These are phyloP conservation scores for Wickerhamiella slavikovae DNA, from an alignment of 805 yeast species.

Conservation along the genomic window DNA sequence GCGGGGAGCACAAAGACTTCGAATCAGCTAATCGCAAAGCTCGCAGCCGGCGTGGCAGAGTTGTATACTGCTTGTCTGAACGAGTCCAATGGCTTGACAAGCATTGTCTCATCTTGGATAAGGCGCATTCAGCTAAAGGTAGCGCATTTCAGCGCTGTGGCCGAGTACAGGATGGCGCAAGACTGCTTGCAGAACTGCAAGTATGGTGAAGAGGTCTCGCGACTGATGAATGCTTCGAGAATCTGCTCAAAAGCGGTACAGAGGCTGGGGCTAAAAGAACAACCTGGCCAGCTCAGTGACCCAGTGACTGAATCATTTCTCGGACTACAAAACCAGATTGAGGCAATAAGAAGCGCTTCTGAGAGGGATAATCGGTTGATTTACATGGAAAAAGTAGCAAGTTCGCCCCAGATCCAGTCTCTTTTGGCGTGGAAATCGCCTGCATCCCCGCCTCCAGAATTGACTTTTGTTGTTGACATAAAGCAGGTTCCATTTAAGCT, in stretches of 20 bases:
- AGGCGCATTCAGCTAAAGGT: slow-evolving; percentile 38
- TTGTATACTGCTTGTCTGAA: slow-evolving; percentile 30
- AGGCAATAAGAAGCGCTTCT: slow-evolving; percentile 28
- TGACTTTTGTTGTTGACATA: no score
- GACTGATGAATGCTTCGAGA: slow-evolving; percentile 23
- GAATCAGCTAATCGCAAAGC: slow-evolving; percentile 36
- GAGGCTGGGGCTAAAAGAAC: no score
- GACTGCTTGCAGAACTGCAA: slow-evolving; percentile 26
- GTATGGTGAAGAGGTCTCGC: slow-evolving; percentile 55
- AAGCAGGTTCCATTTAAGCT: slow-evolving; percentile 22
- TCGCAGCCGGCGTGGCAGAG: slow-evolving; percentile 42
- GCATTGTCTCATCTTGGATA: slow-evolving; percentile 43
- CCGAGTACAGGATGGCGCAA: slow-evolving; percentile 41
- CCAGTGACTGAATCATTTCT: slow-evolving; percentile 29
- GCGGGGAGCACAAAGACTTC: slow-evolving; percentile 34
- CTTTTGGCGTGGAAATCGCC: neutral
- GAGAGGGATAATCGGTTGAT: slow-evolving; percentile 70
- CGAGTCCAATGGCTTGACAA: slow-evolving; percentile 26
- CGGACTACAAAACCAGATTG: slow-evolving; percentile 28
- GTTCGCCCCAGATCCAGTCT: slow-evolving; percentile 11
- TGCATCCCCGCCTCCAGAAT: neutral
- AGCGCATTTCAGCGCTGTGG: slow-evolving; percentile 49
- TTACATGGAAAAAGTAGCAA: slow-evolving; percentile 47
- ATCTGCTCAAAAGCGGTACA: slow-evolving; percentile 1
- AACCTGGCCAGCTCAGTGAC: neutral